phyloP scores from a whole-genome alignment of 805 yeast species.

The Metschnikowia kofuensis region DNA sequence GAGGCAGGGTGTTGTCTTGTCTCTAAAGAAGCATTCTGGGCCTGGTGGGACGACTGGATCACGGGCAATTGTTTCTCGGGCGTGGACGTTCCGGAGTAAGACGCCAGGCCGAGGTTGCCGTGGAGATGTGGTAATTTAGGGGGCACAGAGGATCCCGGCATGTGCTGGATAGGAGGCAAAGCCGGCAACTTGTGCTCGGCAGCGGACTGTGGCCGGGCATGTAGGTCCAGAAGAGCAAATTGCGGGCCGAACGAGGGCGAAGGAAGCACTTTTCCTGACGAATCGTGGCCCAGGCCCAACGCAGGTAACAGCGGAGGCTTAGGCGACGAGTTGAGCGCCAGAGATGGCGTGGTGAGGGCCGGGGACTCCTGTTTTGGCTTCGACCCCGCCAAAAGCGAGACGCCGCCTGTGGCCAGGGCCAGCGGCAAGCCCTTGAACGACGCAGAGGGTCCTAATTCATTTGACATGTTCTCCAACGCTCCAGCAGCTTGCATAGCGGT shows the following conservation, averaged over 20 bases:
- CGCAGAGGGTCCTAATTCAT: conserved; percentile 44
- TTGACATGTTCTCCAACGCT: conserved; percentile 43
- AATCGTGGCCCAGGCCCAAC: conserved; percentile 18
- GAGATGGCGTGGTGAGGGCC: conserved; percentile 35
- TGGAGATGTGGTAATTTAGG: conserved; percentile 26
- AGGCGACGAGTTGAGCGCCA: conserved; percentile 29
- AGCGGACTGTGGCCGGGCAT: conserved; percentile 5
- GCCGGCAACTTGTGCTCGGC: conserved; percentile 14
- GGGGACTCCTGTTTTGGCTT: conserved; percentile 6
- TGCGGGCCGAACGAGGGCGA: conserved; percentile 50
- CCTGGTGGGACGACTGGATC: background rate
- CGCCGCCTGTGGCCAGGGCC: conserved; percentile 17
- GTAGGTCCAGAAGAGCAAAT: conserved; percentile 22
- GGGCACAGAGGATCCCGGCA: conserved; percentile 10
- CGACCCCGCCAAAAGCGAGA: conserved; percentile 31
- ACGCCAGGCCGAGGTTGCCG: conserved; percentile 4
- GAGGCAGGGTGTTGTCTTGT: background rate
- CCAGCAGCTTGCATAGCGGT: conserved; percentile 40
- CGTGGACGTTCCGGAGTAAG: conserved; percentile 6
- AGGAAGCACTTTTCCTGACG: conserved; percentile 19
- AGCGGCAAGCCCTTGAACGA: conserved; percentile 28
- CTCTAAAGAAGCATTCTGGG: background rate
- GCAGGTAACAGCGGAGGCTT: conserved; percentile 34
- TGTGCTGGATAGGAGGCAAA: conserved; percentile 23
- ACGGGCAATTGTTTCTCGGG: conserved; percentile 7